phyloP scores from a whole-genome alignment of 2,329 filamentous ascomycete species.

The Lachnellula arida region DNA sequence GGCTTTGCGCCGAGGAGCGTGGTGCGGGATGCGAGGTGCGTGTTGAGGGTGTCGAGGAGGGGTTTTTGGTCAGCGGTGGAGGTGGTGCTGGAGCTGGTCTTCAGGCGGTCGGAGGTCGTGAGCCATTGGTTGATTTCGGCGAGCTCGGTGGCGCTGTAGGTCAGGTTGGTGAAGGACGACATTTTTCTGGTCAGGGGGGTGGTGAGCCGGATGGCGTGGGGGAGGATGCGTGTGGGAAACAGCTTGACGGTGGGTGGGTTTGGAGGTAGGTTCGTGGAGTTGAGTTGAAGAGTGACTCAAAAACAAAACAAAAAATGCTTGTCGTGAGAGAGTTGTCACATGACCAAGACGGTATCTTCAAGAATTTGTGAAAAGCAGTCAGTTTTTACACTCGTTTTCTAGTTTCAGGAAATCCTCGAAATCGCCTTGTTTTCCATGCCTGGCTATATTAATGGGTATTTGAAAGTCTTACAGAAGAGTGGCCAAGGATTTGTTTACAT shows the following conservation, averaged over 20 bases:
- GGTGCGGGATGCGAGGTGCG: conserved; percentile 80
- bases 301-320: too few species aligned
- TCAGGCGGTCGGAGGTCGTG: conserved; percentile 68
- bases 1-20: conserved; percentile 88
- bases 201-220: conserved; percentile 28
- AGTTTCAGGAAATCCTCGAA: too few species aligned
- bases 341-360: too few species aligned
- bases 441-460: neutral
- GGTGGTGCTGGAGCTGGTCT: conserved; percentile 32
- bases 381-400: too few species aligned
- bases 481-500: neutral
- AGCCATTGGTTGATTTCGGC: conserved; percentile 88
- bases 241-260: conserved; percentile 23
- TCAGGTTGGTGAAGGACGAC: conserved; percentile 59
- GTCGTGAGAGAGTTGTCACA: too few species aligned
- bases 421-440: neutral
- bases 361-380: too few species aligned
- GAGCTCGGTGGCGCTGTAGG: conserved; percentile 75
- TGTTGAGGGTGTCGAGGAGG: conserved; percentile 76
- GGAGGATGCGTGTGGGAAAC: conserved; percentile 26
- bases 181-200: conserved; percentile 53
- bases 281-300: too few species aligned
- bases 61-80: conserved; percentile 45
- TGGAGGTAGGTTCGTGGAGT: too few species aligned
- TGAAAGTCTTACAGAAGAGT: neutral